phyloP scores from a whole-genome alignment of 2,329 filamentous ascomycete genomes.

The Ascocoryne sarcoides region DNA sequence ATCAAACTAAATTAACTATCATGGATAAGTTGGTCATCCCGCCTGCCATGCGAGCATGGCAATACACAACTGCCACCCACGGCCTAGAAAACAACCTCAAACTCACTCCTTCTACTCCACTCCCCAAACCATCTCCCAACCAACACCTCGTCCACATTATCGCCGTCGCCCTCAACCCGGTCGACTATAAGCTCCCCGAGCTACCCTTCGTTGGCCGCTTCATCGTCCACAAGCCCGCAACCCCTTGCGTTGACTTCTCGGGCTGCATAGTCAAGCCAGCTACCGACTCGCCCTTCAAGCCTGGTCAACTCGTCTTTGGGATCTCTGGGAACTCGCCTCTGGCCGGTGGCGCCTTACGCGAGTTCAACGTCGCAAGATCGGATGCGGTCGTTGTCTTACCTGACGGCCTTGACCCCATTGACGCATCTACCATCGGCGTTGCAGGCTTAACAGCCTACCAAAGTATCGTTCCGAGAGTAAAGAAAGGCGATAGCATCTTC shows the following conservation, averaged over 20 bases:
- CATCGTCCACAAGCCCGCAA: constrained; percentile 34
- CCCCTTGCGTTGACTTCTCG: constrained; percentile 29
- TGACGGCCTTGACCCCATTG: constrained; percentile 11
- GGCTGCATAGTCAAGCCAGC: constrained; percentile 14
- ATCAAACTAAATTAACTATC: too few species aligned
- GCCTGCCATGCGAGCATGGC: constrained; percentile 10
- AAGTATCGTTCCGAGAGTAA: constrained; percentile 32
- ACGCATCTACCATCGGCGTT: constrained; percentile 11
- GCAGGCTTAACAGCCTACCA: constrained; percentile 18
- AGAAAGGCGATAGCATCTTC: constrained; percentile 47
- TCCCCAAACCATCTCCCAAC: constrained; percentile 8
- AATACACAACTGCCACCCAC: constrained; percentile 9
- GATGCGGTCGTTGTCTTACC: constrained; percentile 6
- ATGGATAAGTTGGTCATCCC: too few species aligned
- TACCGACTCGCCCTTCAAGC: constrained; percentile 6
- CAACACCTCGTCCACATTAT: constrained; percentile 15
- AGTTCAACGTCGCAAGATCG: constrained; percentile 6
- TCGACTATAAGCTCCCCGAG: constrained; percentile 56
- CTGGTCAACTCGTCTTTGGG: constrained; percentile 31
- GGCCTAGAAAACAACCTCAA: constrained; percentile 14
- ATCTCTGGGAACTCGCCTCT: constrained; percentile 3
- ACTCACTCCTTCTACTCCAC: constrained; percentile 5
- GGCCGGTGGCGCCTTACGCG: constrained; percentile 9
- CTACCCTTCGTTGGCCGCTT: constrained; percentile 33
- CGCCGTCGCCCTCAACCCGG: constrained; percentile 14